Conservation (phyloP, 2,329 filamentous ascomycete species). For the Emergomyces pasteurianus region DNA sequence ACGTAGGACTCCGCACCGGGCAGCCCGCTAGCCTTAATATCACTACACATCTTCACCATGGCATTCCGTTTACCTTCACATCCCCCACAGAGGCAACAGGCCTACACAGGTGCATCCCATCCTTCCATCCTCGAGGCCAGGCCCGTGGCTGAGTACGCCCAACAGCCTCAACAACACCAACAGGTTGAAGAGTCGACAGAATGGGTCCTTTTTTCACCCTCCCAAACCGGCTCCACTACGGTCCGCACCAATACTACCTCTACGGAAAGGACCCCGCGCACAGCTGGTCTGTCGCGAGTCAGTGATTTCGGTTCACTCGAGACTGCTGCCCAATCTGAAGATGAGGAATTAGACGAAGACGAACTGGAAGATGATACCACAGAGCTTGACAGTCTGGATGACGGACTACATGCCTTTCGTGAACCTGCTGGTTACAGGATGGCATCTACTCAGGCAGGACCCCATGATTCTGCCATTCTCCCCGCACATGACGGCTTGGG, state of each 20-base stretch:
- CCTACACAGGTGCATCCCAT: constrained; percentile 15
- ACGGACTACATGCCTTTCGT: constrained; percentile 79
- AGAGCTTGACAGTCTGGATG: constrained; percentile 75
- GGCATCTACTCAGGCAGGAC: constrained; percentile 18
- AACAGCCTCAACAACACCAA: constrained; percentile 17
- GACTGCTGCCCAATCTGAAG: constrained; percentile 35
- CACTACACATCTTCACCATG: constrained; percentile 14
- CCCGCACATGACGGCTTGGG: constrained; percentile 87
- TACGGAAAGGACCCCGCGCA: constrained; percentile 52
- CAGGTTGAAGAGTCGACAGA: constrained; percentile 65
- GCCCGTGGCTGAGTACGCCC: constrained; percentile 6
- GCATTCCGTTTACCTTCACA: constrained; percentile 29
- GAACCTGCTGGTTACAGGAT: constrained; percentile 34
- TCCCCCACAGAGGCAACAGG: constrained; percentile 22
- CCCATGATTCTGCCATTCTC: constrained; percentile 58
- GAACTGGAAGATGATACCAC: constrained; percentile 35
- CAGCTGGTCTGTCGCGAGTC: constrained; percentile 57
- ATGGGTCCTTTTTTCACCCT: constrained; percentile 90
- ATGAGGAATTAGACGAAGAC: constrained; percentile 41
- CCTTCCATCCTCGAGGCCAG: constrained; percentile 18
- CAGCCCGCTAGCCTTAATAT: background rate
- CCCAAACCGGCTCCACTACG: constrained; percentile 41
- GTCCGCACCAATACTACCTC: constrained; percentile 57
- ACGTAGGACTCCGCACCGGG: background rate
- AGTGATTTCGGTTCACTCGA: constrained; percentile 71